Conservation (phyloP, 768 basidiomycete genomes). For the Psilocybe sp. region DNA sequence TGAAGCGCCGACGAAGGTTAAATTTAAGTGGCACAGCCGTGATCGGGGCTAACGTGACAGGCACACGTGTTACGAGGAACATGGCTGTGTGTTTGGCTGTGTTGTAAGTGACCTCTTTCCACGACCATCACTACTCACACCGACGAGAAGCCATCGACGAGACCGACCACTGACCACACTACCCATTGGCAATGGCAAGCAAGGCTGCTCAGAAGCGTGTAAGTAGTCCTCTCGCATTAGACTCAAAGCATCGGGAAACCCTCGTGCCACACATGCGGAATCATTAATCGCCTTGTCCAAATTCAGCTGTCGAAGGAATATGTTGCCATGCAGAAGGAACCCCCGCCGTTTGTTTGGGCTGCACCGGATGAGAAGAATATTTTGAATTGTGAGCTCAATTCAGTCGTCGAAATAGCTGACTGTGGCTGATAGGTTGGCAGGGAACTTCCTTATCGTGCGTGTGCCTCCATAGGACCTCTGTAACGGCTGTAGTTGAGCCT, state of each 20-base stretch:
- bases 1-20: too few species aligned
- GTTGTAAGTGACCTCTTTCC: too few species aligned
- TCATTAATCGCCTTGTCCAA: conserved; percentile 4
- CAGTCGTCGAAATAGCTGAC: not conserved
- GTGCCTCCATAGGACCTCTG: conserved; percentile 7
- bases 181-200: conserved; percentile 58
- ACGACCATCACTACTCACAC: too few species aligned
- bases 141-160: too few species aligned
- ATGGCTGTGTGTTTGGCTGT: too few species aligned
- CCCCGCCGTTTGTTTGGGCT: conserved; percentile 96
- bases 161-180: conserved; percentile 19
- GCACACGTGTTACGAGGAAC: too few species aligned
- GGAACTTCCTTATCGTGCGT: conserved; percentile 96
- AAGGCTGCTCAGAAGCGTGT: conserved; percentile 88
- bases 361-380: conserved; percentile 98
- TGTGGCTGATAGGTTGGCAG: conserved; percentile 35
- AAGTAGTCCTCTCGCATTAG: conserved; percentile 12
- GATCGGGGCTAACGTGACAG: too few species aligned
- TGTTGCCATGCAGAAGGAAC: conserved; percentile 86
- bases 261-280: too few species aligned
- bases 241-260: not conserved
- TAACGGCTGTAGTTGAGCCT: conserved; percentile 11
- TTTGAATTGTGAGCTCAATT: conserved; percentile 68
- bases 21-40: too few species aligned
- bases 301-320: conserved; percentile 82